phyloP scores from a whole-genome alignment of 2,329 filamentous ascomycete species.

The Alternaria infectoria region DNA sequence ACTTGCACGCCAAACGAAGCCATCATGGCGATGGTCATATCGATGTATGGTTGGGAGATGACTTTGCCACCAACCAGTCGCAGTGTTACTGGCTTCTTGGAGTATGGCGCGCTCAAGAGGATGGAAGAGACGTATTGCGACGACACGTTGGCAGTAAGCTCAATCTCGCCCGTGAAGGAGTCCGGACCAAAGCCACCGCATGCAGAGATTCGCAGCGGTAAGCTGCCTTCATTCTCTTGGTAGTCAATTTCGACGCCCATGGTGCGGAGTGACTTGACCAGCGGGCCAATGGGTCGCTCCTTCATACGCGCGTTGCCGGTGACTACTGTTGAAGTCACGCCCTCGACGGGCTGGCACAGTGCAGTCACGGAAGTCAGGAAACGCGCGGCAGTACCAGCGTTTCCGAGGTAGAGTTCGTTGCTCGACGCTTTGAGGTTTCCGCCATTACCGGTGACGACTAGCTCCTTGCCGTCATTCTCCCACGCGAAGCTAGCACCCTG shows the following conservation, averaged over 20 bases:
- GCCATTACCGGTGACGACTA: slow-evolving; percentile 90
- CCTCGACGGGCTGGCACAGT: slow-evolving; percentile 71
- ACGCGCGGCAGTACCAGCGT: slow-evolving; percentile 93
- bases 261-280: slow-evolving; percentile 85
- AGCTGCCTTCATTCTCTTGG: slow-evolving; percentile 79
- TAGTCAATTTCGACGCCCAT: slow-evolving; percentile 92
- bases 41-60: slow-evolving; percentile 95
- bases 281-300: slow-evolving; percentile 86
- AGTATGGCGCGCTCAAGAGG: slow-evolving; percentile 95
- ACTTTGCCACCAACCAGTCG: slow-evolving; percentile 94
- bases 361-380: slow-evolving; percentile 93
- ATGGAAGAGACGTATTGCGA: slow-evolving; percentile 99
- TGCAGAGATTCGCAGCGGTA: slow-evolving; percentile 83
- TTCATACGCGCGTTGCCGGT: slow-evolving; percentile 98
- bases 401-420: slow-evolving; percentile 87
- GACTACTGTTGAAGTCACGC: slow-evolving; percentile 73
- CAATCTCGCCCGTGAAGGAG: slow-evolving; percentile 75
- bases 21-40: slow-evolving; percentile 99
- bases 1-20: slow-evolving; percentile 85
- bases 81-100: slow-evolving; percentile 89
- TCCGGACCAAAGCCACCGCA: slow-evolving; percentile 66
- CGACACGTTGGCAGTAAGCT: slow-evolving; percentile 91
- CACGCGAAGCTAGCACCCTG: slow-evolving; percentile 88
- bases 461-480: slow-evolving; percentile 91
- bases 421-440: slow-evolving; percentile 78